Percentiles rank a stretch among this genome's conserved stretches.
These are phyloP conservation scores for Actinomucor elegans DNA, from an alignment of 371 early-diverging fungal species.

Conservation along the genomic window DNA sequence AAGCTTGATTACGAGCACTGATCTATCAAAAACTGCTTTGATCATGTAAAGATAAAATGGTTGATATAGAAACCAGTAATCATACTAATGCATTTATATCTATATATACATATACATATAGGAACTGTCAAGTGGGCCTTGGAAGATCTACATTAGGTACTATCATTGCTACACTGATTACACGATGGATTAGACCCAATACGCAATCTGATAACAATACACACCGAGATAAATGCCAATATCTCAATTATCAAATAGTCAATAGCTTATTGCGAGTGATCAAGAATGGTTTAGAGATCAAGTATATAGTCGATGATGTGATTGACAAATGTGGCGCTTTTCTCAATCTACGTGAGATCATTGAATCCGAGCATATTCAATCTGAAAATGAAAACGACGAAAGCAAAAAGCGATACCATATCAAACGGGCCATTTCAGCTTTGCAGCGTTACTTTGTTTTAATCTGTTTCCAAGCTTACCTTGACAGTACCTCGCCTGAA, in stretches of 20 bases:
- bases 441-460: constrained; percentile 55
- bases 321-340: constrained; percentile 49
- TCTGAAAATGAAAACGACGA: constrained; percentile 34
- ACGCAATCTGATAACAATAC: neutral
- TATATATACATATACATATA: constrained; percentile 9
- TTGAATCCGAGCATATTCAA: constrained; percentile 42
- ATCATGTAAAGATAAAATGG: constrained; percentile 34
- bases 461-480: constrained; percentile 50
- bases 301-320: constrained; percentile 48
- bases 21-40: constrained; percentile 34
- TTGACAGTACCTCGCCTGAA: constrained; percentile 24
- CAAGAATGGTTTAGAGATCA: constrained; percentile 54
- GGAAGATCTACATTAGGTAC: constrained; percentile 54
- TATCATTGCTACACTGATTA: constrained; percentile 39
- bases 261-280: constrained; percentile 59
- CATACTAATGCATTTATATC: too few species aligned
- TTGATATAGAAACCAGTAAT: neutral
- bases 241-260: constrained; percentile 48
- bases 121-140: constrained; percentile 62
- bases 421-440: constrained; percentile 28
- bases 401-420: neutral
- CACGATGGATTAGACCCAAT: constrained; percentile 33
- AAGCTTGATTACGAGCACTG: constrained; percentile 18
- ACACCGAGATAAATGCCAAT: constrained; percentile 11
- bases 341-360: constrained; percentile 50